These are phyloP conservation scores for Curvularia sp. DNA, from an alignment of 2,329 filamentous ascomycete species.

Conservation along the genomic window DNA sequence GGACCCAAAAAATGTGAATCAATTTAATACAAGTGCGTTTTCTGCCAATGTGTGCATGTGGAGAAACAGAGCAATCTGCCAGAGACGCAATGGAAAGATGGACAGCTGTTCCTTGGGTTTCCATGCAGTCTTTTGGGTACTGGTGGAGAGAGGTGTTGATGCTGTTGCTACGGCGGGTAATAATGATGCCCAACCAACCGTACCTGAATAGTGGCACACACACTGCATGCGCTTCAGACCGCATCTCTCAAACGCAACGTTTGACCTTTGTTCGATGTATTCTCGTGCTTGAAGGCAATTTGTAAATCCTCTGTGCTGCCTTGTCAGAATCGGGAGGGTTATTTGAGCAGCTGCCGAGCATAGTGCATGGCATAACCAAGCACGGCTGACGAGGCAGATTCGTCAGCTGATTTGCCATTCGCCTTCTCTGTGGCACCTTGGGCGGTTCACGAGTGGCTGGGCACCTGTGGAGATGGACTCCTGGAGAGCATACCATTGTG, in stretches of 20 bases:
- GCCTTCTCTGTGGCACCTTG: background rate
- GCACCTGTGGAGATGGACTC: background rate
- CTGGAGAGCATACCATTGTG: background rate
- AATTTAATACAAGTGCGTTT: background rate
- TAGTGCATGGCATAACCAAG: constrained; percentile 12
- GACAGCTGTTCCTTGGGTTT: background rate
- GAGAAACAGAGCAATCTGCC: background rate
- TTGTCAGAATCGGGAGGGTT: background rate
- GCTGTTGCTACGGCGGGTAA: background rate
- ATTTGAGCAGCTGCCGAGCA: constrained; percentile 4
- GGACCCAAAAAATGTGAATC: constrained; percentile 40
- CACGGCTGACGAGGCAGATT: constrained; percentile 13
- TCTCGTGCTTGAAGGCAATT: background rate
- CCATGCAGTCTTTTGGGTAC: background rate
- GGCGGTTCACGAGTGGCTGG: background rate
- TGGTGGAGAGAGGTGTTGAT: background rate
- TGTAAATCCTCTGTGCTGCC: background rate
- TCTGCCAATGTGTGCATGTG: constrained; percentile 1
- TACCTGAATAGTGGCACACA: background rate
- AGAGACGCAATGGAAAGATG: background rate
- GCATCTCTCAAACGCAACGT: constrained; percentile 1
- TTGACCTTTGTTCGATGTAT: background rate
- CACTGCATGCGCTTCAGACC: background rate
- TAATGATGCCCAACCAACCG: constrained; percentile 8
- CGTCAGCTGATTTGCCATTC: constrained; percentile 12